phyloP scores from a whole-genome alignment of 305 asterid genomes.

The Rubia peregrina region DNA sequence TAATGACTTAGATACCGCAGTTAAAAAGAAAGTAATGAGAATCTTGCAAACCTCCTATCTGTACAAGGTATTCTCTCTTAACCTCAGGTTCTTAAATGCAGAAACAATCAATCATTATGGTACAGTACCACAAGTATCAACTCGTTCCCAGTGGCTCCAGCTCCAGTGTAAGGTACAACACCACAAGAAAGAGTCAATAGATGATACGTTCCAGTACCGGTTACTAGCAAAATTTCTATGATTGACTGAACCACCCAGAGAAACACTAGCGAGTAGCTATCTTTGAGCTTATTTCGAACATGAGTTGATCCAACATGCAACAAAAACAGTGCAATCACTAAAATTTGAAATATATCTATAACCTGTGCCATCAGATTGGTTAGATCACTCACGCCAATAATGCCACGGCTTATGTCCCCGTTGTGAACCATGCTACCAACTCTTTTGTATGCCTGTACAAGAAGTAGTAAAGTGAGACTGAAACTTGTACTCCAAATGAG shows the following conservation, averaged over 20 bases:
- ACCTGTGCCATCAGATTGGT: slow-evolving; percentile 47
- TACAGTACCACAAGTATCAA: background rate
- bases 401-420: slow-evolving; percentile 68
- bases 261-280: background rate
- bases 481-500: background rate
- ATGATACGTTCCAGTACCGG: background rate
- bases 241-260: background rate
- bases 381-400: slow-evolving; percentile 70
- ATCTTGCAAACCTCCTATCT: background rate
- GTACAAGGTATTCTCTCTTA: background rate
- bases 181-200: background rate
- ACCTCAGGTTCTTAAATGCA: background rate
- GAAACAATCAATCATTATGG: background rate
- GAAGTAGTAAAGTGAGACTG: slow-evolving; percentile 5
- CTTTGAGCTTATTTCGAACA: background rate
- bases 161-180: background rate
- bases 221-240: background rate
- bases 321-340: no score
- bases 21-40: background rate
- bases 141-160: background rate
- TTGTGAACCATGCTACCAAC: slow-evolving; percentile 76
- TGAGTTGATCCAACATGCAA: background rate
- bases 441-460: slow-evolving; percentile 58
- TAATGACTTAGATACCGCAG: background rate
- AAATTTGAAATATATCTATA: background rate